phyloP scores from a whole-genome alignment of 805 yeast genomes.

The Yarrowia sp. region DNA sequence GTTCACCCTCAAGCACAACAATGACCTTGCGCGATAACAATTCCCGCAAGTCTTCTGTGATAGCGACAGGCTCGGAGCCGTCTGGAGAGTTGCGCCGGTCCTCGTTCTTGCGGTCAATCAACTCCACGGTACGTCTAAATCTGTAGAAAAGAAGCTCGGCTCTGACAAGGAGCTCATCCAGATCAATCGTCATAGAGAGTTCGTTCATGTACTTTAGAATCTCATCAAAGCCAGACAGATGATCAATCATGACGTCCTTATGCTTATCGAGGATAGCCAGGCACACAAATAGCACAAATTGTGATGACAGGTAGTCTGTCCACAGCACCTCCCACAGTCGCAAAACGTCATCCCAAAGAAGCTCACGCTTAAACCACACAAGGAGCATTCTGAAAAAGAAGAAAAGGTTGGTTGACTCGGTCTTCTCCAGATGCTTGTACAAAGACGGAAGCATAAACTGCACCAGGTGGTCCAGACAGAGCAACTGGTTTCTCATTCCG shows the following conservation, averaged over 20 bases:
- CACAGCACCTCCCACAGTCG: constrained; percentile 89
- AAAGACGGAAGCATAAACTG: constrained; percentile 86
- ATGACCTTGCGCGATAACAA: constrained; percentile 61
- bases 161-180: constrained; percentile 75
- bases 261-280: constrained; percentile 86
- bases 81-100: constrained; percentile 29
- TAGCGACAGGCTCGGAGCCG: constrained; percentile 29
- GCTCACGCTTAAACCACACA: constrained; percentile 94
- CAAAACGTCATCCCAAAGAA: constrained; percentile 71
- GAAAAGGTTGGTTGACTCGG: constrained; percentile 86
- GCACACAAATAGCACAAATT: constrained; percentile 83
- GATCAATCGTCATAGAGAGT: constrained; percentile 68
- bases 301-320: constrained; percentile 84
- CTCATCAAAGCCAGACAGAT: constrained; percentile 80
- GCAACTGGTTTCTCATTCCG: constrained; percentile 89
- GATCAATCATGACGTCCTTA: constrained; percentile 70
- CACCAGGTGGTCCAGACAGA: constrained; percentile 76
- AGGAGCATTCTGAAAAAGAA: constrained; percentile 93
- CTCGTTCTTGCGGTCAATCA: constrained; percentile 53
- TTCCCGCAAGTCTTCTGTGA: constrained; percentile 54
- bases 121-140: constrained; percentile 74
- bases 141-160: constrained; percentile 79
- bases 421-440: constrained; percentile 76
- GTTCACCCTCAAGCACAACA: constrained; percentile 56
- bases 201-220: constrained; percentile 92